Conservation (phyloP, 257 asterid genomes). For the Cynanchum wilfordii region DNA sequence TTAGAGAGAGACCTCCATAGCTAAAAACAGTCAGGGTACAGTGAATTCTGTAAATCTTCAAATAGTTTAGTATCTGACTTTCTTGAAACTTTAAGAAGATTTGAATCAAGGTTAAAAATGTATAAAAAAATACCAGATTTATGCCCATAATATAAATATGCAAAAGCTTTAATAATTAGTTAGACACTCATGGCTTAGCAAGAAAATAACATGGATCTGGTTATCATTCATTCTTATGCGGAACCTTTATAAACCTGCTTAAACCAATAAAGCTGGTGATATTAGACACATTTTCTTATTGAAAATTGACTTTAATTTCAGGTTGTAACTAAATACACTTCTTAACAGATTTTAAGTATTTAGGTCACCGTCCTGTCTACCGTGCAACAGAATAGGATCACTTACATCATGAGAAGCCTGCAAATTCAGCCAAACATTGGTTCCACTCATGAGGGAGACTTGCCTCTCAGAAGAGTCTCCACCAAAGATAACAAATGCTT, state of each 20-base stretch:
- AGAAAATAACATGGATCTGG: neutral
- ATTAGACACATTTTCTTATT: neutral
- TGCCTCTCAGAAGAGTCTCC: slow-evolving; percentile 88
- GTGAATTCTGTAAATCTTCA: neutral
- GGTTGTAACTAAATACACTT: neutral
- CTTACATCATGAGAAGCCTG: slow-evolving; percentile 80
- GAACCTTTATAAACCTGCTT: neutral
- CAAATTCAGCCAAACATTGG: slow-evolving; percentile 88
- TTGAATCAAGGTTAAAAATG: neutral
- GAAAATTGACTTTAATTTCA: neutral
- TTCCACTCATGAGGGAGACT: slow-evolving; percentile 95
- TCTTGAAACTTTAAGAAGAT: neutral
- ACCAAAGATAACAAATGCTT: slow-evolving; percentile 77
- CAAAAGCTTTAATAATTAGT: neutral
- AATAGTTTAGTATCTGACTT: neutral
- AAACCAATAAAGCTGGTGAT: neutral
- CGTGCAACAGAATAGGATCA: slow-evolving; percentile 6
- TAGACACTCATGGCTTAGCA: neutral
- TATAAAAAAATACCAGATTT: neutral
- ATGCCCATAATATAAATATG: neutral
- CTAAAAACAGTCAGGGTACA: neutral
- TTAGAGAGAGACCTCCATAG: neutral
- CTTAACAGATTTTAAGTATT: neutral
- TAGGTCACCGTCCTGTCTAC: neutral
- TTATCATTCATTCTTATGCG: neutral